Base-by-base conservation (phyloP, 139 green algal species). In the Parachlorella kessleri region DNA sequence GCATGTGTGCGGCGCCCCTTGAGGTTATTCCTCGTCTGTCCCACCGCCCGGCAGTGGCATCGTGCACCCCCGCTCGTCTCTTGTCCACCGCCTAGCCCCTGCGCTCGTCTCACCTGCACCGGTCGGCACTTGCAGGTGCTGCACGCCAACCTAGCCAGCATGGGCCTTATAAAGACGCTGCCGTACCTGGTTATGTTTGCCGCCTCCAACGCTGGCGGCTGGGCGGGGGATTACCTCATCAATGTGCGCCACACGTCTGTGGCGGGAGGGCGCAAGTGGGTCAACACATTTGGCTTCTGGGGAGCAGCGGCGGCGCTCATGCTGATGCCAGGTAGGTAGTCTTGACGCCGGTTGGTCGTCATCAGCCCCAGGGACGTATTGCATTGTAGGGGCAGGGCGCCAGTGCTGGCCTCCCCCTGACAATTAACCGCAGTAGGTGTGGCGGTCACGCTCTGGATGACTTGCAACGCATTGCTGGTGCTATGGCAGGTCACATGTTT, bases 111-210 rank as follows among this genome's bases (percentile, higher is more conserved):
- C 48, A 1, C 28, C n/a, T n/a, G n/a, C n/a, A n/a, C n/a, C n/a
- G n/a, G n/a, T n/a, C n/a, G n/a, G n/a, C n/a, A n/a, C n/a, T n/a
- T 28, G 18, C 85, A 96, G 84, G 86, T 97, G 38, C 79, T 99
- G 39, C 71, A 90, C 70, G 80, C 86, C 30, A 88, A 92, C 37
- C 89, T 99, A 38, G 55, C 85, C 4, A 71, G 63, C 59, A 66
- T 97, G 64, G 96, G 96, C n/a, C 14, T 66, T 14, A 75, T 88
- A 3, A 98, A 98, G 77, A 92, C 90, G 10, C 39, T 97, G 66
- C 96, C 96, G 0, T 99, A 99, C 89, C 85, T 99, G 32, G 77
- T 93, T 66, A 99, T 99, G 96, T 99, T 98, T 85, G 72, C 83
- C 2, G 90, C 88, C 71, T 92, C 82, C 77, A 98, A 97, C 75